Conservation (phyloP, 441 rosid genomes). For the Breynia disticha region DNA sequence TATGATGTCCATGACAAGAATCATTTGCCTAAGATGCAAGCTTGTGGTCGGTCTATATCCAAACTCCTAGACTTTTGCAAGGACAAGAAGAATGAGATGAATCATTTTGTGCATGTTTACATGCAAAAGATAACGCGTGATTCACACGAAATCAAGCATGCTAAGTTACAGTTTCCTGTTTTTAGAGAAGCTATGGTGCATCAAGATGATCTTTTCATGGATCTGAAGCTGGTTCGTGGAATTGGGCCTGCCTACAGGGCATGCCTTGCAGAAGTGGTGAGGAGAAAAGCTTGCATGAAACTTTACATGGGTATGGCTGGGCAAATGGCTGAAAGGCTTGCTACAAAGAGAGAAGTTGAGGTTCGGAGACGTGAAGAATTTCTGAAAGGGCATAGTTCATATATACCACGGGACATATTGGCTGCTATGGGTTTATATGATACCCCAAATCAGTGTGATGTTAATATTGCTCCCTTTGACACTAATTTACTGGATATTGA, state of each 20-base stretch:
- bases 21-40: constrained; percentile 82
- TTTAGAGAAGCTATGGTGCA: constrained; percentile 86
- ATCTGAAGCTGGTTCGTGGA: constrained; percentile 68
- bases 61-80: constrained; percentile 63
- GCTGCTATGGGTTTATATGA: constrained; percentile 81
- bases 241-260: constrained; percentile 95
- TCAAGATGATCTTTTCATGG: constrained; percentile 68
- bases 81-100: constrained; percentile 86
- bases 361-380: constrained; percentile 89
- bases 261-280: constrained; percentile 91
- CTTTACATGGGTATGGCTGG: constrained; percentile 99
- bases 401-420: constrained; percentile 69
- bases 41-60: constrained; percentile 46
- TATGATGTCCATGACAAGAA: constrained; percentile 90
- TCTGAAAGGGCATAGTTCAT: constrained; percentile 53
- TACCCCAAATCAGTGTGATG: constrained; percentile 90
- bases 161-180: constrained; percentile 85
- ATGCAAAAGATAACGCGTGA: constrained; percentile 73
- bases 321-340: constrained; percentile 92
- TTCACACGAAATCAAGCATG: constrained; percentile 72
- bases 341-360: constrained; percentile 78
- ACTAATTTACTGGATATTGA: constrained; percentile 72
- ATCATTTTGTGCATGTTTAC: constrained; percentile 65
- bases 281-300: constrained; percentile 94
- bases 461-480: constrained; percentile 85